These are phyloP conservation scores for Diaporthe longicolla DNA, from an alignment of 2,329 filamentous ascomycete genomes.

Conservation along the genomic window DNA sequence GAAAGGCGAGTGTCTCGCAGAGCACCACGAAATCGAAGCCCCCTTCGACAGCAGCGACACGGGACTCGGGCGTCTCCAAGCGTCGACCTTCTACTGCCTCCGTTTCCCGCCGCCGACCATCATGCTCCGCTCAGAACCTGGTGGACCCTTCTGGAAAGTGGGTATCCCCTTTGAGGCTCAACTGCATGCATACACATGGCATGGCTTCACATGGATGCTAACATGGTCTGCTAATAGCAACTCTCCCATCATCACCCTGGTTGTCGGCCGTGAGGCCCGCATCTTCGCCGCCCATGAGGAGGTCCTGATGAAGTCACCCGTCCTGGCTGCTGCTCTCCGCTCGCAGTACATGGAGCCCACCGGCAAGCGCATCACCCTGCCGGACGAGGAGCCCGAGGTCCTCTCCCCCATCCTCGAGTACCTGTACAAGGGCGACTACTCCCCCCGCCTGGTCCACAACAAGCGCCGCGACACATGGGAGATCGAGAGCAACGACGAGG, in stretches of 20 bases:
- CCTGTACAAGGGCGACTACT: constrained; percentile 95
- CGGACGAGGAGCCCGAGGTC: constrained; percentile 89
- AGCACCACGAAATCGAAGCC: constrained; percentile 61
- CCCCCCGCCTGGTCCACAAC: constrained; percentile 85
- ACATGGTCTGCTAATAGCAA: constrained; percentile 52
- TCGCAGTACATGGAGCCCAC: constrained; percentile 74
- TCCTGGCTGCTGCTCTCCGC: constrained; percentile 77
- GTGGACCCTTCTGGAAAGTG: constrained; percentile 53
- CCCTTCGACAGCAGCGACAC: constrained; percentile 66
- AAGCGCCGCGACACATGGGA: constrained; percentile 86
- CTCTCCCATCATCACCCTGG: constrained; percentile 82
- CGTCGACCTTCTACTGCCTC: constrained; percentile 61
- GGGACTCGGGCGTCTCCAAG: constrained; percentile 69
- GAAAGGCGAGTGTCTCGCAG: constrained; percentile 42
- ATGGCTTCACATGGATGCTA: constrained; percentile 52
- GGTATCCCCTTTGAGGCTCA: constrained; percentile 62
- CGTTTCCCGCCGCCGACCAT: constrained; percentile 59
- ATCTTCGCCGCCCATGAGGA: constrained; percentile 95
- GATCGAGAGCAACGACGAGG: constrained; percentile 75
- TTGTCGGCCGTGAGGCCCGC: constrained; percentile 83
- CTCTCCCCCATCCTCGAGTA: constrained; percentile 93
- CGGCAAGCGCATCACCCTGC: constrained; percentile 81
- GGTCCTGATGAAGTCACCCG: constrained; percentile 82
- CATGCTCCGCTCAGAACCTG: constrained; percentile 56
- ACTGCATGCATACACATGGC: constrained; percentile 41